Conservation (phyloP, 73 alveolate genomes). For the Stentor coeruleus region DNA sequence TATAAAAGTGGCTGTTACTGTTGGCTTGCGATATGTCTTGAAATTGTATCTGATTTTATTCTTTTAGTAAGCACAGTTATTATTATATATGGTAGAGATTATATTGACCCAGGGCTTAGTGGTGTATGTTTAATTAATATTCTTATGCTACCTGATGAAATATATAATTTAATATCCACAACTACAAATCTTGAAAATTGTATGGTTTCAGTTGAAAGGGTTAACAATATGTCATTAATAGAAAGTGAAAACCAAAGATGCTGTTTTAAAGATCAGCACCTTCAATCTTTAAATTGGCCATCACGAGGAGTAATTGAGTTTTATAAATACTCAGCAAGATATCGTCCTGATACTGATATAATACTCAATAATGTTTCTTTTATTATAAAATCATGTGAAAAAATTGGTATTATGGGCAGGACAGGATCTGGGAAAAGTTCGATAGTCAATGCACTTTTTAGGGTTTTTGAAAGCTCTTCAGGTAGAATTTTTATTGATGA, state of each 20-base stretch:
- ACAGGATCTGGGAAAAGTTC: slow-evolving; percentile 84
- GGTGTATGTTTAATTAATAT: neutral
- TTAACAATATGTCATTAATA: neutral
- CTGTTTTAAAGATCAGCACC: neutral
- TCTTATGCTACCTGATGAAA: neutral
- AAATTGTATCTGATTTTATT: neutral
- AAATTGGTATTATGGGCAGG: slow-evolving; percentile 77
- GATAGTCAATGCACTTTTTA: slow-evolving; percentile 38
- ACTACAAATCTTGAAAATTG: slow-evolving; percentile 2
- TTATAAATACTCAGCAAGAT: slow-evolving; percentile 47
- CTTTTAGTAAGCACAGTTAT: neutral
- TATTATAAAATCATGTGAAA: slow-evolving; percentile 53
- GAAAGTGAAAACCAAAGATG: neutral
- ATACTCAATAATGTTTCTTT: slow-evolving; percentile 47
- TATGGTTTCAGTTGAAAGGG: slow-evolving; percentile 20
- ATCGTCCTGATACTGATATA: slow-evolving; percentile 59
- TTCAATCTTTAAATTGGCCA: slow-evolving; percentile 66
- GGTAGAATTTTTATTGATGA: slow-evolving; percentile 82
- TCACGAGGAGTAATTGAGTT: slow-evolving; percentile 46
- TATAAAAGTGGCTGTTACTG: neutral
- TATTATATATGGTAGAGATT: neutral
- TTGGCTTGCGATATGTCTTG: neutral
- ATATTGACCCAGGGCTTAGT: neutral
- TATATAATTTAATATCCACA: neutral
- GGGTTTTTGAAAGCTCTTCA: too few species aligned